Conservation (phyloP, 495 filamentous ascomycete genomes). For the Recurvomyces mirabilis region DNA sequence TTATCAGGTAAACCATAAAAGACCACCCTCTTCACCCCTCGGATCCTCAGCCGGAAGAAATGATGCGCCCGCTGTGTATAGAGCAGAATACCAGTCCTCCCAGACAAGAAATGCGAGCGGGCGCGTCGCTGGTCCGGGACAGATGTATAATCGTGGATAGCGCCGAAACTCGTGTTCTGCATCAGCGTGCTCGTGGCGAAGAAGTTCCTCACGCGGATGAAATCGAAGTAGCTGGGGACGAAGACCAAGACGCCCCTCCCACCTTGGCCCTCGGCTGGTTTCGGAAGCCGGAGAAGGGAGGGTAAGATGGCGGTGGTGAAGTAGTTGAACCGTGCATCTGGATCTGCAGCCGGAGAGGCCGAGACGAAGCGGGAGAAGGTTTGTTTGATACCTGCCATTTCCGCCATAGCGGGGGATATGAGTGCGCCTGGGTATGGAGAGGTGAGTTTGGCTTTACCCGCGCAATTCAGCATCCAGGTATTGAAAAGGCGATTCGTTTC, state of each 20-base stretch:
- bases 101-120: conserved; percentile 73
- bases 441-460: conserved; percentile 62
- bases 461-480: conserved; percentile 64
- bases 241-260: conserved; percentile 62
- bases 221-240: conserved; percentile 87
- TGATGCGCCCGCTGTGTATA: conserved; percentile 93
- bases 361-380: conserved; percentile 85
- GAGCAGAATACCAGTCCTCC: conserved; percentile 68
- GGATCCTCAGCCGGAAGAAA: conserved; percentile 71
- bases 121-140: conserved; percentile 66
- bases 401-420: conserved; percentile 51
- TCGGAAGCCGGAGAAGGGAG: conserved; percentile 47
- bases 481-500: conserved; percentile 73
- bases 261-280: conserved; percentile 35
- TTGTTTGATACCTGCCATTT: conserved; percentile 60
- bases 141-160: conserved; percentile 78
- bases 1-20: conserved; percentile 89
- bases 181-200: conserved; percentile 63
- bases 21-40: conserved; percentile 66
- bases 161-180: conserved; percentile 63
- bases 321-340: conserved; percentile 83
- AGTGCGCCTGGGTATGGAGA: conserved; percentile 40
- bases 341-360: conserved; percentile 53
- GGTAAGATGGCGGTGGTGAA: conserved; percentile 75
- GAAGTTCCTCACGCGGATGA: conserved; percentile 83